Base-by-base conservation (phyloP, 73 alveolate genomes). In the Paramecium sonneborni region DNA sequence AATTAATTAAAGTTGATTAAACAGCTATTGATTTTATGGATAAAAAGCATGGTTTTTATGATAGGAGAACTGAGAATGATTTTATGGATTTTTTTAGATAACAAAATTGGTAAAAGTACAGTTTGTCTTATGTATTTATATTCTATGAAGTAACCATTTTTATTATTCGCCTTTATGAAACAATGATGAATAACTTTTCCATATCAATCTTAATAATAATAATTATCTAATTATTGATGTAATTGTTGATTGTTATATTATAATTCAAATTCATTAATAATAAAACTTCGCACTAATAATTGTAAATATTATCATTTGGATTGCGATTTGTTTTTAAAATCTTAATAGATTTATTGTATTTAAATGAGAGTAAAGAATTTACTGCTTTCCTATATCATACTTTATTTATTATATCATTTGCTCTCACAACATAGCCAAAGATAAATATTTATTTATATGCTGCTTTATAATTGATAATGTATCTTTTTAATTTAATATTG, bases 31-130 rank as follows among this genome's bases (percentile, higher is more conserved):
- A 72, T 35, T 72, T 32, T n/a, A 34, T 72, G 57, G 57, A 38
- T 15, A 72, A 72, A 72, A 38, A 15, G 30, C 37, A 35, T 35
- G 57, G 57, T 32, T 72, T 72, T 72, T 32, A 32, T 35, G 86
- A 72, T 72, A 72, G 44, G 11, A 37, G 58, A 72, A 72, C 57
- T 1, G 86, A 72, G 37, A 72, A 72, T 28, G 86, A 72, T 37
- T 72, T 35, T 72, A 72, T 72, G 57, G 57, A 38, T 37, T 72
- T 72, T 28, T 62, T 62, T 62, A 62, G 84, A 62, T 15, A 72
- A 35, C 15, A 72, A 15, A 35, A 32, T 72, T 72, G 58, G 57
- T n/a, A 35, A 72, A 72, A 37, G 14, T 72, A 12, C 12, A 72
- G 44, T n/a, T 72, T 62, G 24, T 30, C 12, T 23, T 62, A 30